A percentile compares a stretch with the other conserved stretches of the same genome.
Conservation (phyloP, 306 rosid species). For the Prinsepia uniflora region DNA sequence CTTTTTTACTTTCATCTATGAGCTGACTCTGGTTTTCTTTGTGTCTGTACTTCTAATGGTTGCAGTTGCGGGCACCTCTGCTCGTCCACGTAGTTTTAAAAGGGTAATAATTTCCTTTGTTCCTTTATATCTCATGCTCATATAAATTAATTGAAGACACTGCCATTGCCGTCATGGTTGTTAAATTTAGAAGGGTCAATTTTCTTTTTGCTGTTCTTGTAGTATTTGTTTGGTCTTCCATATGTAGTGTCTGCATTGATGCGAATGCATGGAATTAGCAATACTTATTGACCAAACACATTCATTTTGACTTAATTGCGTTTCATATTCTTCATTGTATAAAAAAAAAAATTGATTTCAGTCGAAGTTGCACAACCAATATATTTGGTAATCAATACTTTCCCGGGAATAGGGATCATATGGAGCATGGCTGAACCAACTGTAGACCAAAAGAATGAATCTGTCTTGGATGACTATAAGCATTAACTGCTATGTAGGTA, state of each 20-base stretch:
- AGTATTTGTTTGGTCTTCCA: not conserved
- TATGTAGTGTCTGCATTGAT: not conserved
- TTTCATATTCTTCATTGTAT: not conserved
- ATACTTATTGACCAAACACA: not conserved
- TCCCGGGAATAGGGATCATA: not conserved
- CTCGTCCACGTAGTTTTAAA: slow-evolving; percentile 74
- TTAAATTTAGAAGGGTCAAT: not conserved
- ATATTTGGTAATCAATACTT: not conserved
- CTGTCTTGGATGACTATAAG: slow-evolving; percentile 2
- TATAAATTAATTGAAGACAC: not conserved
- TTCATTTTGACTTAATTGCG: not conserved
- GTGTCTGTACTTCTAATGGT: slow-evolving; percentile 28
- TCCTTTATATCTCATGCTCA: not conserved
- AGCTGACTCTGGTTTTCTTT: slow-evolving; percentile 19
- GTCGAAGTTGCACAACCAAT: not conserved
- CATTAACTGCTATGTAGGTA: not conserved
- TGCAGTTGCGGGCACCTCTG: slow-evolving; percentile 88
- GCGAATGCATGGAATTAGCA: not conserved
- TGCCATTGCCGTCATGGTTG: not conserved
- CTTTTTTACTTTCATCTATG: not conserved
- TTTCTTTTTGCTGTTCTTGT: not conserved
- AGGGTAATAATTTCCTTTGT: slow-evolving; percentile 39
- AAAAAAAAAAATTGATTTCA: not conserved
- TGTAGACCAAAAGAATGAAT: not conserved
- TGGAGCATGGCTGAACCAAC: not conserved